Base-by-base conservation (phyloP, 768 basidiomycete species). In the Tremella yokohamensis region DNA sequence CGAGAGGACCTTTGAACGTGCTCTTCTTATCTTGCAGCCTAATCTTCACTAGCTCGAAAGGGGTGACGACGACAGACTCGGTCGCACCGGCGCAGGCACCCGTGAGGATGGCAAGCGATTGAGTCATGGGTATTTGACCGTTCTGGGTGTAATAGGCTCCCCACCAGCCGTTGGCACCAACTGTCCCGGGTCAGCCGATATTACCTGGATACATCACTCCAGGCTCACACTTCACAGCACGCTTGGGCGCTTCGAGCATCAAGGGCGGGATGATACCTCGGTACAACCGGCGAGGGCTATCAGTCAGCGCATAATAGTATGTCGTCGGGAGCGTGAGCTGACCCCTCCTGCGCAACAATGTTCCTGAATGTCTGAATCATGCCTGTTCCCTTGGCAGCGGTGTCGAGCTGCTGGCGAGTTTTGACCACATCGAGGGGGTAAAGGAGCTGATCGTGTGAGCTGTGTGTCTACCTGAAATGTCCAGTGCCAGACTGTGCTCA, bases 391-490 rank as follows among this genome's bases (percentile, higher is more conserved):
- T 81, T 78, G 78, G 88, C 89, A 2, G 90, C 90, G 3, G 86
- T 88, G 74, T 89, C 87, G n/a, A 99, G 82, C 75, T 99, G 96
- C 85, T 97, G 93, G 24, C 96, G 89, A 19, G 96, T 99, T 80
- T 99, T 97, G 74, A 97, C 91, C 70, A 94, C 91, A 89, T 94
- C 90, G 87, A 76, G 42, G 45, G 77, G 77, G 68, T 74, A 76
- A 6, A 76, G 59, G 4, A 69, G 55, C 69, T 70, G 39, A 40
- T 19, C 16, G 38, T 25, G 34, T 22, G 24, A 20, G 15, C 48
- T 26, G 15, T 15, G 26, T 49, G 15, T 18, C 15, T 49, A 22
- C n/a, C n/a, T 45, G 22, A 16, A 22, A 22, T 45, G 42, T 22
- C 22, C 42, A 15, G 6, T 4, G 42, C 22, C 42, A 8, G n/a